A percentile compares a stretch with the other conserved stretches of the same genome.
These are phyloP conservation scores for Cordyceps cicadae DNA, from an alignment of 2,329 filamentous ascomycete genomes.

Conservation along the genomic window DNA sequence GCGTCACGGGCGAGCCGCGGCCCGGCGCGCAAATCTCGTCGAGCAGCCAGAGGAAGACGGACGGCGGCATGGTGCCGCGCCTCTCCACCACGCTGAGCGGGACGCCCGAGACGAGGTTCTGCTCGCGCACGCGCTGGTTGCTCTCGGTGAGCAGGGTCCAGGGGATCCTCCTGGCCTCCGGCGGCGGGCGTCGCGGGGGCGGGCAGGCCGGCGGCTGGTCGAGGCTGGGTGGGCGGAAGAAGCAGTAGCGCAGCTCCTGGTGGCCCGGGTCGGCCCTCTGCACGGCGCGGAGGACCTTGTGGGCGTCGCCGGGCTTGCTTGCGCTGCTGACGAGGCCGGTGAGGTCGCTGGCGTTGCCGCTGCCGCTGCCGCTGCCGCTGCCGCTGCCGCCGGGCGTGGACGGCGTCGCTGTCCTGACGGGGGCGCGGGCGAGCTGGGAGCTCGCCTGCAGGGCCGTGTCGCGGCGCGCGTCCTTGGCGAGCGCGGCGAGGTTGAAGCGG, in stretches of 20 bases:
- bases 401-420: slow-evolving; percentile 16
- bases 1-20: slow-evolving; percentile 41
- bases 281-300: slow-evolving; percentile 40
- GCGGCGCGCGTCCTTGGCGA: slow-evolving; percentile 50
- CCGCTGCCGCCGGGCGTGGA: neutral
- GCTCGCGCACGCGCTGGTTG: slow-evolving; percentile 37
- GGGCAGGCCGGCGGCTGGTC: slow-evolving; percentile 9
- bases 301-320: slow-evolving; percentile 29
- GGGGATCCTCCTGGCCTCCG: slow-evolving; percentile 24
- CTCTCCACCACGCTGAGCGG: slow-evolving; percentile 40
- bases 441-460: slow-evolving; percentile 54
- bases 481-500: slow-evolving; percentile 54
- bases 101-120: slow-evolving; percentile 55
- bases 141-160: slow-evolving; percentile 44
- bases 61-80: slow-evolving; percentile 44
- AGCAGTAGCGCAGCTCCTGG: slow-evolving; percentile 35
- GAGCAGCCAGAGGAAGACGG: slow-evolving; percentile 59
- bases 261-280: slow-evolving; percentile 38
- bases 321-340: slow-evolving; percentile 27
- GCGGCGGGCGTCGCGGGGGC: slow-evolving; percentile 18
- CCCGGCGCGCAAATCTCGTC: slow-evolving; percentile 49
- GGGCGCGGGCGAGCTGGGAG: slow-evolving; percentile 34
- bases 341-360: slow-evolving; percentile 15
- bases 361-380: slow-evolving; percentile 5
- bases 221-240: slow-evolving; percentile 36